Percentiles rank a stretch among this genome's conserved stretches.
Evolutionary conservation across 768 basidiomycete genomes (phyloP).

Genomic region (Mycena belliarum): DNA sequence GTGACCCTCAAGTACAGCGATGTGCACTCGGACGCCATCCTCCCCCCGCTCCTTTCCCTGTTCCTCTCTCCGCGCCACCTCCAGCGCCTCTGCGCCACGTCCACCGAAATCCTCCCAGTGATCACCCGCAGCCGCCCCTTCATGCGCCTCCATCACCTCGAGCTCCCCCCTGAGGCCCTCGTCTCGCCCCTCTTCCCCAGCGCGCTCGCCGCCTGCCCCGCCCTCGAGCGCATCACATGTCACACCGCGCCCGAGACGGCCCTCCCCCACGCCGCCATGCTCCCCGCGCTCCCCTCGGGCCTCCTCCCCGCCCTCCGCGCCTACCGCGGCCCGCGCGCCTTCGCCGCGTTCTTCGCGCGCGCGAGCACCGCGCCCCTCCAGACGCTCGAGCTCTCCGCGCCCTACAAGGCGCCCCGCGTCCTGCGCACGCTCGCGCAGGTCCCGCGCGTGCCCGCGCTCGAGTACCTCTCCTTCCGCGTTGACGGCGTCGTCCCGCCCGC

Average conservation of each 20-base stretch:
- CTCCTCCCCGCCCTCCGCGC: conserved; percentile 8
- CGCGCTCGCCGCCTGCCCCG: conserved; percentile 11
- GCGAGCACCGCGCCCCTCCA: not conserved
- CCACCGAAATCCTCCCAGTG: conserved; percentile 9
- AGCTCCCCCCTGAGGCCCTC: conserved; percentile 12
- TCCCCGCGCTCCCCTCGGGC: not conserved
- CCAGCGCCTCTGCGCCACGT: conserved; percentile 10
- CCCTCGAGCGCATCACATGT: conserved; percentile 19
- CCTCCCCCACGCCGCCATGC: not conserved
- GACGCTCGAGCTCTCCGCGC: conserved; percentile 14
- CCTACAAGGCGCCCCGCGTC: conserved; percentile 13
- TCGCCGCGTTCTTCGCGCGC: conserved; percentile 11
- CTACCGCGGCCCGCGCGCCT: conserved; percentile 22
- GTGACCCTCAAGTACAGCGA: conserved; percentile 15
- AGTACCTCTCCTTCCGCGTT: conserved; percentile 21
- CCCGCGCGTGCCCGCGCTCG: not conserved
- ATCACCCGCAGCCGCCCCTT: conserved; percentile 5
- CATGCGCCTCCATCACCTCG: conserved; percentile 7
- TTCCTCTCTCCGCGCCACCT: conserved; percentile 20
- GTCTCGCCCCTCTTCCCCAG: not conserved
- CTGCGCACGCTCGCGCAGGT: conserved; percentile 12
- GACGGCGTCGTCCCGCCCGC: conserved; percentile 8
- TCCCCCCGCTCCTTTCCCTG: conserved; percentile 11
- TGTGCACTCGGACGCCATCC: not conserved
- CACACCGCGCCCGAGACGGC: not conserved